Base-by-base conservation (phyloP, 2,329 filamentous ascomycete genomes). In the Stachybotrys echinatus region DNA sequence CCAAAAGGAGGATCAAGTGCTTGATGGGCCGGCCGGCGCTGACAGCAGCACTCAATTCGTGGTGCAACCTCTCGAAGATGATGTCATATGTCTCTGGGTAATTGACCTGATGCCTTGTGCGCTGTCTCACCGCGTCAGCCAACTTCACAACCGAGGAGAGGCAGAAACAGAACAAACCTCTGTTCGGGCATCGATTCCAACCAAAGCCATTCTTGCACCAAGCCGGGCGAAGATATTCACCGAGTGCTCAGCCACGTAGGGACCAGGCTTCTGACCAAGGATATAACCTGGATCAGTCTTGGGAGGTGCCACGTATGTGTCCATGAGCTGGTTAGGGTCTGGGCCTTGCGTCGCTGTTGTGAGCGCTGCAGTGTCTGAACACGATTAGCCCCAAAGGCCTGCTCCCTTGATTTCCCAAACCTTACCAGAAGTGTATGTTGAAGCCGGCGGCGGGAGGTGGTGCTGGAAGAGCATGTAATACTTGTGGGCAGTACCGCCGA, bases 391-490 rank as follows among this genome's bases (percentile, higher is more conserved):
- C 22, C 19, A 23, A 14, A 2, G 18, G n/a, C 22, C 19, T 17
- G 20, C 21, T 44, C 12, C n/a, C 18, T 17, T 27, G 1, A 18
- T 6, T 21, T 14, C 23, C 20, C n/a, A n/a, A 12, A 18, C 20
- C 52, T 53, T 55, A 76, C 88, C 87, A 1, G 89, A 89, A 3
- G 90, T 96, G 65, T 86, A 96, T 1, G 92, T 96, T 23, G 88
- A 92, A 54, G 80, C 75, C 0, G 92, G 91, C 2, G 92, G 92
- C 12, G 92, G 82, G 46, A 95, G 73, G 61, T 96, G 92, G 59
- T 99, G 94, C 71, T 99, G 94, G 70, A 99, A 99, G 10, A 99
- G 80, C 80, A 97, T 82, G 66, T 99, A 99, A 70, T 97, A 97
- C 69, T 99, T 99, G 76, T 94, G 95, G 1, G 94, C 94, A 49